Evolutionary conservation across 2,329 filamentous ascomycete genomes (phyloP).

Genomic region (Colletotrichum coccodes): DNA sequence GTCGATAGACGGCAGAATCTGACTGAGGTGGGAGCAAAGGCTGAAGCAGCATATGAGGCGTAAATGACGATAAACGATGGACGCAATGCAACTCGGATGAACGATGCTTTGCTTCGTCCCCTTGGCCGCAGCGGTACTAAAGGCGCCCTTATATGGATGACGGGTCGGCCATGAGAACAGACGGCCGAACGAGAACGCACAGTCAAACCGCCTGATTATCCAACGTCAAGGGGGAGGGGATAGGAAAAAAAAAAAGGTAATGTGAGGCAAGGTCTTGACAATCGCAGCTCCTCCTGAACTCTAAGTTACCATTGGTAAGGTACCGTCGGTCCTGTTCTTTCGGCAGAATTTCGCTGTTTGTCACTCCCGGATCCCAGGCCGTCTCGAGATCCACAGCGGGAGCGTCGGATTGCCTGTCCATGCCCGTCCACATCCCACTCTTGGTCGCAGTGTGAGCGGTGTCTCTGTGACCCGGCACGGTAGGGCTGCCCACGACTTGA

Average conservation of each 20-base stretch:
- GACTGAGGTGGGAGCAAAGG: background rate
- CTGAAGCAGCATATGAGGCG: constrained; percentile 10
- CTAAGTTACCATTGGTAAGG: background rate
- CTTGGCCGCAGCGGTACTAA: too few relatives aligned
- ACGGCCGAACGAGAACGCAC: background rate
- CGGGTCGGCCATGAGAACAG: constrained; percentile 6
- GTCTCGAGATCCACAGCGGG: constrained; percentile 21
- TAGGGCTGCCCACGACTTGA: constrained; percentile 20
- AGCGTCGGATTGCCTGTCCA: constrained; percentile 6
- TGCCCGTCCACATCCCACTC: background rate
- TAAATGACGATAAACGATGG: constrained; percentile 7
- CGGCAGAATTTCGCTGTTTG: constrained; percentile 19
- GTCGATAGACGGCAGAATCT: background rate
- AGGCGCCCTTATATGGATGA: constrained; percentile 16
- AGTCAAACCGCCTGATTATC: constrained; percentile 10
- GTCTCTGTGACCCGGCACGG: background rate
- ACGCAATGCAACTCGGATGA: constrained; percentile 6
- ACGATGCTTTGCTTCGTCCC: background rate
- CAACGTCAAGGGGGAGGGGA: background rate
- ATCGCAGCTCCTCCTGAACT: constrained; percentile 1
- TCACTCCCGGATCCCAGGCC: background rate
- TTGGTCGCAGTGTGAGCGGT: background rate
- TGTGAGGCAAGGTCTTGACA: background rate
- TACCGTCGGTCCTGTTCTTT: background rate
- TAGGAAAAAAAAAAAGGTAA: too few relatives aligned